These are phyloP conservation scores for Tuctoria greenei DNA, from an alignment of 176 grass and related monocot genomes.

Conservation along the genomic window DNA sequence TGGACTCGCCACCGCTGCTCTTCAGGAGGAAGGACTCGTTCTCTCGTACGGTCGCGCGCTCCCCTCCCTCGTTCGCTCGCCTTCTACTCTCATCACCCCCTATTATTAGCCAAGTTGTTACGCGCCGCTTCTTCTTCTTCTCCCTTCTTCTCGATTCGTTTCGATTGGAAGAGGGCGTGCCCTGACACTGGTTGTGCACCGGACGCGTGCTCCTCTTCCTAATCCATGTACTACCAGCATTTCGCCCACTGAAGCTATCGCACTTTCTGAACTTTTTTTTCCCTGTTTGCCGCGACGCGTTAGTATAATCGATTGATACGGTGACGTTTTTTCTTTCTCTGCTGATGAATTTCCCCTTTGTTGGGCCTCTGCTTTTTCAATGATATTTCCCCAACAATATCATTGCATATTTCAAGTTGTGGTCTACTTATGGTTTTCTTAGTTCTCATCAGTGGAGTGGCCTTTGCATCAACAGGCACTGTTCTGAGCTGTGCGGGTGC, in stretches of 20 bases:
- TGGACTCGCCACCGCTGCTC: conserved; percentile 47
- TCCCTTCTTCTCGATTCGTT: neutral
- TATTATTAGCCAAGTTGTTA: conserved; percentile 26
- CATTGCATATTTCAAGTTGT: neutral
- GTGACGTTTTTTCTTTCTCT: conserved; percentile 1
- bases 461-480: conserved; percentile 41
- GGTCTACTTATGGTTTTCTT: neutral
- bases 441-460: conserved; percentile 3
- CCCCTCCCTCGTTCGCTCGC: neutral
- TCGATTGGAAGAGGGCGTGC: too few species aligned
- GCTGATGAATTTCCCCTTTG: neutral
- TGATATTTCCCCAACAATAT: neutral
- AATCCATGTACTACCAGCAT: neutral
- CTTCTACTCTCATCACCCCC: neutral
- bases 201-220: neutral
- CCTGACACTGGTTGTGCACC: neutral
- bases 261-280: conserved; percentile 1
- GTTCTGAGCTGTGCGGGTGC: conserved; percentile 42
- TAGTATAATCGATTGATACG: conserved; percentile 2
- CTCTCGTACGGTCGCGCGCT: conserved; percentile 33
- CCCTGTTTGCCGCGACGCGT: conserved; percentile 15
- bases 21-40: conserved; percentile 52
- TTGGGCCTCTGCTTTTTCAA: neutral
- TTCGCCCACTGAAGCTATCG: conserved; percentile 6
- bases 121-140: neutral